A percentile compares a stretch with the other conserved stretches of the same genome.
Conservation (phyloP, 2,329 filamentous ascomycete genomes). For the Thelonectria blattea region DNA sequence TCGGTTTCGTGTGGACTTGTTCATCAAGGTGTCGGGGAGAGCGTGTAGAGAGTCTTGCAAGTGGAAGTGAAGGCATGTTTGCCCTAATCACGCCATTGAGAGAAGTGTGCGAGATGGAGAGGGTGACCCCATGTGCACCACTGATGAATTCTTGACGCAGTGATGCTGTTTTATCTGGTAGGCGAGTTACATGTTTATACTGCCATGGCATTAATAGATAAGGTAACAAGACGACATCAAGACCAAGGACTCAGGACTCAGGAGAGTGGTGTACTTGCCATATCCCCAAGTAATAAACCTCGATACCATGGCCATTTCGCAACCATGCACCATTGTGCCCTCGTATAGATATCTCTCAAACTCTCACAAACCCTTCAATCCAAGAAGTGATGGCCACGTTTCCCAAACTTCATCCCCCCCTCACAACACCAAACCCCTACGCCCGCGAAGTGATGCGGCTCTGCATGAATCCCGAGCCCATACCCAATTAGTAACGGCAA, state of each 20-base stretch:
- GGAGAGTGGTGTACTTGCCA: neutral
- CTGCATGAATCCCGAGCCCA: conserved; percentile 12
- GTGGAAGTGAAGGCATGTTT: neutral
- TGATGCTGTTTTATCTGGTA: too few species aligned
- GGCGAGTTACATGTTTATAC: too few species aligned
- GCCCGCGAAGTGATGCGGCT: conserved; percentile 11
- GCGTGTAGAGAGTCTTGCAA: neutral
- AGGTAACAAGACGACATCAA: neutral
- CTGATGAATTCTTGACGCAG: too few species aligned
- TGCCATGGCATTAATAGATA: too few species aligned
- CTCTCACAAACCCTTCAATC: too few species aligned
- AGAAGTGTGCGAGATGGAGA: neutral
- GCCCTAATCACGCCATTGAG: neutral
- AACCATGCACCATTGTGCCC: too few species aligned
- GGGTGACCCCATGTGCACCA: too few species aligned
- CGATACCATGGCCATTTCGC: too few species aligned
- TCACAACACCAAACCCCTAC: neutral
- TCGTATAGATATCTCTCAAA: too few species aligned
- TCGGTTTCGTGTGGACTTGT: neutral
- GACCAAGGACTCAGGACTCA: neutral
- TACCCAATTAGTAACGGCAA: conserved; percentile 1
- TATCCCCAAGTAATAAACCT: too few species aligned
- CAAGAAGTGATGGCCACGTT: neutral
- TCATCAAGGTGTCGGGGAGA: neutral
- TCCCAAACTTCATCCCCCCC: neutral